A percentile compares a stretch with the other conserved stretches of the same genome.
Conservation (phyloP, 2,329 filamentous ascomycete species). For the Didymella segeticola region DNA sequence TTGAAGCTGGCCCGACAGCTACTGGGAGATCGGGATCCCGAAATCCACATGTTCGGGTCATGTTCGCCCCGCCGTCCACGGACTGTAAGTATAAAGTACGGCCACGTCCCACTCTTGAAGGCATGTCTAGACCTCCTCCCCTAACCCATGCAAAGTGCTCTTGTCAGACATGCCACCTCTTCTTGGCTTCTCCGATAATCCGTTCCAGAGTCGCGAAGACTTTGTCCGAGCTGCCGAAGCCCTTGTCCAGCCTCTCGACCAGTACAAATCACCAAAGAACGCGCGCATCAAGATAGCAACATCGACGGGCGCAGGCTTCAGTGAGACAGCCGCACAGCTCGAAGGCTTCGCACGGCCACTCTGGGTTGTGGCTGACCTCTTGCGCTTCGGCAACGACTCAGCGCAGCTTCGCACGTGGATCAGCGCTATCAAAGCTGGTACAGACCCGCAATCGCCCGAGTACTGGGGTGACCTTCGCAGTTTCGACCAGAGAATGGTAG, state of each 20-base stretch:
- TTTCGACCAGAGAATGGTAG: conserved; percentile 59
- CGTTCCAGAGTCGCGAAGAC: conserved; percentile 16
- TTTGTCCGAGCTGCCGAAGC: conserved; percentile 14
- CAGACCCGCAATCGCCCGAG: conserved; percentile 30
- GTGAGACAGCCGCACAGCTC: conserved; percentile 27
- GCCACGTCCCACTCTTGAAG: background rate
- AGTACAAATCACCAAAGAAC: conserved; percentile 19
- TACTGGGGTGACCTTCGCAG: conserved; percentile 56
- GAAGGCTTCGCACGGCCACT: conserved; percentile 29
- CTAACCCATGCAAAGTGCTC: background rate
- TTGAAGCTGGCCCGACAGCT: too few species aligned
- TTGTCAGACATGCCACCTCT: conserved; percentile 19
- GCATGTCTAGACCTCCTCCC: background rate
- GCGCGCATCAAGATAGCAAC: conserved; percentile 26
- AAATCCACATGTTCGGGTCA: background rate
- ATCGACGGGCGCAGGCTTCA: conserved; percentile 25
- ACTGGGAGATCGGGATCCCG: too few species aligned
- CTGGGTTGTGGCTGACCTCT: conserved; percentile 20
- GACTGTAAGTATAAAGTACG: background rate
- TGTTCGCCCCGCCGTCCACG: background rate
- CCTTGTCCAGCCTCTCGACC: conserved; percentile 18
- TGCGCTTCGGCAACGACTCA: background rate
- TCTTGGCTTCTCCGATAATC: conserved; percentile 25
- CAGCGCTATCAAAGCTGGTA: conserved; percentile 24
- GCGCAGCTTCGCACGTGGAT: conserved; percentile 17